Conservation (phyloP, 2,329 filamentous ascomycete species). For the Aspergillus cejpii region DNA sequence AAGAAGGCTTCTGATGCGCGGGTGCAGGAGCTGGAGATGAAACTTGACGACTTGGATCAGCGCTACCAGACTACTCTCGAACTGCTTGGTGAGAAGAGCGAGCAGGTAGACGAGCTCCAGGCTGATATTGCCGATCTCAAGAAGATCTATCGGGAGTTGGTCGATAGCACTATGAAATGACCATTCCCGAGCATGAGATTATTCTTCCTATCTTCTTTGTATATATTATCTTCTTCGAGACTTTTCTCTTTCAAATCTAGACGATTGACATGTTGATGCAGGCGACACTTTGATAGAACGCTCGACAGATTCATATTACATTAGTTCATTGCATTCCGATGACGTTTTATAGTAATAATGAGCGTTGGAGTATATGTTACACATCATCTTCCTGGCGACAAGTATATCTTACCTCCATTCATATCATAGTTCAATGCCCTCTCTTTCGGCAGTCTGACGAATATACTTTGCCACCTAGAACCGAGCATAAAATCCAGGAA, state of each 20-base stretch:
- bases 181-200: neutral
- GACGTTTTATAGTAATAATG: neutral
- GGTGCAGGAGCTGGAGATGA: slow-evolving; percentile 59
- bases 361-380: neutral
- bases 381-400: neutral
- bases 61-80: slow-evolving; percentile 88
- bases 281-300: neutral
- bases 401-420: neutral
- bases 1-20: slow-evolving; percentile 56
- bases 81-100: slow-evolving; percentile 94
- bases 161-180: slow-evolving; percentile 73
- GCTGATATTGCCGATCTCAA: slow-evolving; percentile 90
- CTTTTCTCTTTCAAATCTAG: neutral
- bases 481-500: neutral
- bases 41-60: slow-evolving; percentile 62
- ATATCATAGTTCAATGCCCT: slow-evolving; percentile 62
- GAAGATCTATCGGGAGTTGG: slow-evolving; percentile 88
- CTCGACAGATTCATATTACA: neutral
- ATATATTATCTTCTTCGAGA: slow-evolving; percentile 4
- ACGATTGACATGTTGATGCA: neutral
- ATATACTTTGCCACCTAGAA: slow-evolving; percentile 67
- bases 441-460: slow-evolving; percentile 67
- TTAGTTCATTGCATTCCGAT: neutral
- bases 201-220: slow-evolving; percentile 1
- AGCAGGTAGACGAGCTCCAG: slow-evolving; percentile 82